These are phyloP conservation scores for Amauroascus verrucosus DNA, from an alignment of 2,329 filamentous ascomycete genomes.

Conservation along the genomic window DNA sequence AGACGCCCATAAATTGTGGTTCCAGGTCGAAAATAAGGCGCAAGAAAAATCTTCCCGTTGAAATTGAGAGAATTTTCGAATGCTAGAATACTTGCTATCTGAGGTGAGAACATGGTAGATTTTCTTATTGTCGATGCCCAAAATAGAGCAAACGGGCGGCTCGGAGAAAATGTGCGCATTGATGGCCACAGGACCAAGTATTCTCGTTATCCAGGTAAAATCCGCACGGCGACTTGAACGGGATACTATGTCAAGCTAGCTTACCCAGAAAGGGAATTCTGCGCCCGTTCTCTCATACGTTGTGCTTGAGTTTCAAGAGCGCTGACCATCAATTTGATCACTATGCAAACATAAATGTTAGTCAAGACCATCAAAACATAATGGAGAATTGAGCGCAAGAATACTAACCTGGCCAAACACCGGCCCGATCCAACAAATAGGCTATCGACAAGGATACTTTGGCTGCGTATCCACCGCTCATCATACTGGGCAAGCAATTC, in stretches of 20 bases:
- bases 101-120: neutral
- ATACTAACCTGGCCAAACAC: constrained; percentile 81
- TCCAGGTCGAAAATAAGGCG: neutral
- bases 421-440: constrained; percentile 76
- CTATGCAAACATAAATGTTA: constrained; percentile 35
- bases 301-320: constrained; percentile 55
- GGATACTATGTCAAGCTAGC: neutral
- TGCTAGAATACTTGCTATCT: neutral
- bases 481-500: constrained; percentile 47
- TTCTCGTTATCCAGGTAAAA: no score
- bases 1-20: neutral
- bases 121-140: no score
- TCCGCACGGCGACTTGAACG: neutral
- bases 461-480: constrained; percentile 66
- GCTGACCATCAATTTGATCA: constrained; percentile 59
- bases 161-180: no score
- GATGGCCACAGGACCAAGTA: no score
- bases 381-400: neutral
- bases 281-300: constrained; percentile 52
- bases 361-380: constrained; percentile 12
- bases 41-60: neutral
- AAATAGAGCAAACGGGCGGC: no score
- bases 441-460: constrained; percentile 77
- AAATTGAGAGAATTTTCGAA: neutral
- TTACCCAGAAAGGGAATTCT: constrained; percentile 13